These are phyloP conservation scores for Pseudopyrenochaeta lycopersici DNA, from an alignment of 2,329 filamentous ascomycete species.

Conservation along the genomic window DNA sequence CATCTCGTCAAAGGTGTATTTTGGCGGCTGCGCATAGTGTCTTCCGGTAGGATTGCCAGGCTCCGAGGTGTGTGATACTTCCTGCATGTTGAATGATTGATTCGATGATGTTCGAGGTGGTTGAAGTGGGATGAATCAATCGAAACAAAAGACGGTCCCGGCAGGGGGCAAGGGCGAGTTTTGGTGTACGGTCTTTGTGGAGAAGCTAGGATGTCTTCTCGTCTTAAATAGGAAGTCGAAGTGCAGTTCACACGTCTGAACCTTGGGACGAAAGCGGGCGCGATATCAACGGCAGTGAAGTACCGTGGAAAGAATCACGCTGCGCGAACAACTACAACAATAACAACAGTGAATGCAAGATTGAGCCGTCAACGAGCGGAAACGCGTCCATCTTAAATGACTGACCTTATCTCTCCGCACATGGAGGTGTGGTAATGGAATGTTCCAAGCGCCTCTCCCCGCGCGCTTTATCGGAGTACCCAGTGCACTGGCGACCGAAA, in stretches of 20 bases:
- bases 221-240: conserved; percentile 23
- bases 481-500: conserved; percentile 15
- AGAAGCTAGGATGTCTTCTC: conserved; percentile 15
- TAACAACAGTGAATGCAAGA: too few relatives aligned
- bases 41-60: conserved; percentile 5
- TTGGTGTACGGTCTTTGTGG: conserved; percentile 18
- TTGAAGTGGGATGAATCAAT: conserved; percentile 1
- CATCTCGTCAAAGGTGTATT: conserved; percentile 32
- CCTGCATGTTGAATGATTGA: conserved; percentile 27
- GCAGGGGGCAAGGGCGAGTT: conserved; percentile 21
- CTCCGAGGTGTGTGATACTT: conserved; percentile 19
- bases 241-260: conserved; percentile 29
- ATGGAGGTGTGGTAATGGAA: conserved; percentile 26
- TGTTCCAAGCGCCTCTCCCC: conserved; percentile 21
- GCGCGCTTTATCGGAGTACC: conserved; percentile 13
- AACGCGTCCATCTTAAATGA: conserved; percentile 15
- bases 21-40: conserved; percentile 24
- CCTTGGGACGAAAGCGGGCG: conserved; percentile 7
- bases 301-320: conserved; percentile 6
- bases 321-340: not conserved
- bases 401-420: conserved; percentile 26
- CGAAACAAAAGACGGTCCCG: conserved; percentile 3
- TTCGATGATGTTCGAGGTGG: not conserved
- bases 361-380: not conserved
- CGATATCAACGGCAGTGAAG: conserved; percentile 9